Percentiles rank a stretch among this genome's conserved stretches.
These are phyloP conservation scores for Discostella pseudostelligera DNA, from an alignment of 108 stramenopile species.

Conservation along the genomic window DNA sequence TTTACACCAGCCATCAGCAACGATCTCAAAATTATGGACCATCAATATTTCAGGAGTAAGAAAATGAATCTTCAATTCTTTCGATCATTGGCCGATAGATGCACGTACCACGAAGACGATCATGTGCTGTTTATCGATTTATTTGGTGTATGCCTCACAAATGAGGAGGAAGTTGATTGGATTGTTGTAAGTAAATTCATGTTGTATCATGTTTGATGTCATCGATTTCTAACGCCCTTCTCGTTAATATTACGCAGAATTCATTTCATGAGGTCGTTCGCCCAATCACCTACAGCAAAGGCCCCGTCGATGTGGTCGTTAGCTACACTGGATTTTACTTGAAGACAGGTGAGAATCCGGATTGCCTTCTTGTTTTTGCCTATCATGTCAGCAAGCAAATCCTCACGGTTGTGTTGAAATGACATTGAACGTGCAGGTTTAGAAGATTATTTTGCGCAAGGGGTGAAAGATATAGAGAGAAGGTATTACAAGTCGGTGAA, in stretches of 20 bases:
- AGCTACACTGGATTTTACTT: constrained; percentile 67
- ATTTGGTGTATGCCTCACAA: constrained; percentile 56
- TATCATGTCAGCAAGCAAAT: too few species aligned
- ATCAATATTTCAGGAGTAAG: constrained; percentile 48
- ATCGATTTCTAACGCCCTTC: too few species aligned
- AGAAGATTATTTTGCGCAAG: constrained; percentile 44
- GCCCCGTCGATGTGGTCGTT: constrained; percentile 53
- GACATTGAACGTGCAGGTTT: constrained; percentile 23
- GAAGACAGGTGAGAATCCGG: not conserved
- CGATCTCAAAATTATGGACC: constrained; percentile 63
- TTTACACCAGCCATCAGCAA: constrained; percentile 61
- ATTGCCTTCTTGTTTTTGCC: too few species aligned
- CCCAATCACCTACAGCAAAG: constrained; percentile 41
- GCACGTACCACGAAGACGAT: constrained; percentile 51
- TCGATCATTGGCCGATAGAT: constrained; percentile 51
- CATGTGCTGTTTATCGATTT: constrained; percentile 62
- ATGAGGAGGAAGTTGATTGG: constrained; percentile 58
- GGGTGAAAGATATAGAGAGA: constrained; percentile 18
- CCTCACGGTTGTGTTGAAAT: too few species aligned
- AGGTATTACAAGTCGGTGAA: constrained; percentile 54
- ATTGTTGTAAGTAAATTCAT: constrained; percentile 4
- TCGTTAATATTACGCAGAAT: too few species aligned
- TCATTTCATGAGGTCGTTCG: constrained; percentile 43
- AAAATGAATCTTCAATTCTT: constrained; percentile 68
- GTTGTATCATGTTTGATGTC: too few species aligned